Evolutionary conservation across 2,329 filamentous ascomycete species (phyloP), one percentile per base, ranked within the genome.

Genomic region (Hansfordia pulvinata): DNA sequence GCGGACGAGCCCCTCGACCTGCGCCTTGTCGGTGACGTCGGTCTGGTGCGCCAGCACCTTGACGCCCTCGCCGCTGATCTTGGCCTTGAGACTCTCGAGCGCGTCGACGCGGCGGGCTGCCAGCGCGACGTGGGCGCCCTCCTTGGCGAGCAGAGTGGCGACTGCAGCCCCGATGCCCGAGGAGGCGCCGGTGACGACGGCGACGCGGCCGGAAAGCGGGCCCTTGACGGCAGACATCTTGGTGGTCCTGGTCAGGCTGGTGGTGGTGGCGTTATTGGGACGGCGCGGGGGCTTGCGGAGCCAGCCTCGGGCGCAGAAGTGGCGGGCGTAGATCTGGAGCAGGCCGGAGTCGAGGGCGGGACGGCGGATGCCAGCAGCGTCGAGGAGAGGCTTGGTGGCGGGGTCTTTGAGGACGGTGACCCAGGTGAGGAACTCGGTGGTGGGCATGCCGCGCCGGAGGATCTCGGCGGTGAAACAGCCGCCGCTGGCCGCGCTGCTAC

Each of bases 251-350:
- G n/a, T n/a, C n/a, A n/a, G n/a, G n/a, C n/a, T n/a, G 25, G 60
- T 56, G 14, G 23, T 24, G 10, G 16, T 24, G 11, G 14, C 23
- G 9, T 14, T 14, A 4, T 56, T 55, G 4, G 80, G 79, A 11
- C 76, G 63, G 3, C 57, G 60, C 5, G 70, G 62, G n/a, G n/a
- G n/a, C n/a, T n/a, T n/a, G n/a, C n/a, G n/a, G 4, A 88, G 60
- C 81, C 81, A 88, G 23, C 81, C 81, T 47, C 81, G 60, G 11
- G 78, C 77, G 43, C 77, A 86, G 62, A 81, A 88, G 47, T 86
- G 77, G 10, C 81, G 76, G 13, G 76, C 69, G 44, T 88, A 88
- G 0, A 74, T 86, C 47, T 81, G 74, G 6, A 85, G 64, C n/a
- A 88, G 56, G 10, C 69, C 60, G 11, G 53, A 58, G 42, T 85